These are phyloP conservation scores for Clarkia xantiana DNA, from an alignment of 345 rosid species.

Conservation along the genomic window DNA sequence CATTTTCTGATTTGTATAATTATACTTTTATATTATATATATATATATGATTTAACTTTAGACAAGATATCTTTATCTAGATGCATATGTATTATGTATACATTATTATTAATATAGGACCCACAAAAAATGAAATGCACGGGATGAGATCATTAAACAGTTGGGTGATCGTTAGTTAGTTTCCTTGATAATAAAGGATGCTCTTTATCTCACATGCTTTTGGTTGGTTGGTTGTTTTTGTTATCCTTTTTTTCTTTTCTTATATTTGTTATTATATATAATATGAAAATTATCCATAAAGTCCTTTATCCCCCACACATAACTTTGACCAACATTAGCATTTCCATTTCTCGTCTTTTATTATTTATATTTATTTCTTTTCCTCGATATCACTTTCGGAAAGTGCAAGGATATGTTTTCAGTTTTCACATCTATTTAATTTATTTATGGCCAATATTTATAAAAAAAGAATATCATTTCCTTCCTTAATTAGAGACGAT, in stretches of 20 bases:
- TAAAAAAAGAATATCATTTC: slow-evolving; percentile 1
- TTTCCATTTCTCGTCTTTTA: neutral
- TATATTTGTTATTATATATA: neutral
- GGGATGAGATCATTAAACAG: neutral
- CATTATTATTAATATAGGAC: no score
- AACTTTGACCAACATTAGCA: slow-evolving; percentile 1
- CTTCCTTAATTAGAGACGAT: slow-evolving; percentile 2
- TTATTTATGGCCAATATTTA: no score
- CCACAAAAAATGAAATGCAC: no score
- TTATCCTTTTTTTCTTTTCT: neutral
- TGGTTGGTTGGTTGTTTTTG: neutral
- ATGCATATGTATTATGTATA: no score
- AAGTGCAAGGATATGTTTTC: neutral
- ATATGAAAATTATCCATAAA: neutral
- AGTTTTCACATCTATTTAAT: no score
- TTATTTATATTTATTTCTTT: no score
- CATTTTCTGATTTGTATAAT: no score
- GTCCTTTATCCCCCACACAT: neutral
- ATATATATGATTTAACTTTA: no score
- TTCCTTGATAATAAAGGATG: slow-evolving; percentile 7
- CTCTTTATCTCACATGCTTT: slow-evolving; percentile 1
- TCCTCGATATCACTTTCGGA: slow-evolving; percentile 9
- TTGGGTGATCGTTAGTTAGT: slow-evolving; percentile 10
- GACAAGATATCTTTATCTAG: no score
- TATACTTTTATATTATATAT: no score